Evolutionary conservation across 1,284 basidiomycete species (phyloP).

Genomic region (Stereum hirsutum): DNA sequence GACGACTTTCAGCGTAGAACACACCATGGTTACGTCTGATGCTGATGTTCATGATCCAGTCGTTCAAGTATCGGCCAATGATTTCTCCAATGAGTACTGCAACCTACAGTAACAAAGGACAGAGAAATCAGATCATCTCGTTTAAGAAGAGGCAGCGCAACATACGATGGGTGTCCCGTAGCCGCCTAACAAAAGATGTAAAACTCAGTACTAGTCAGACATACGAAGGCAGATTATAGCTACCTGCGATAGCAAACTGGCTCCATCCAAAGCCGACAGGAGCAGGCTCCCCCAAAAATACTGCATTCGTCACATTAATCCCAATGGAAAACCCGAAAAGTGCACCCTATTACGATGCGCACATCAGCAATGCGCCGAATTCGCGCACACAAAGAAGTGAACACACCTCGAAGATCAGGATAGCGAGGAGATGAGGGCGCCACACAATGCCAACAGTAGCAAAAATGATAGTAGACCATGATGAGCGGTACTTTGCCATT

Average conservation of each 20-base stretch:
- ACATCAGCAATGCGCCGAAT: background rate
- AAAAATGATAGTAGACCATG: conserved; percentile 38
- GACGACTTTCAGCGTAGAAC: conserved; percentile 61
- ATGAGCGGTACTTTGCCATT: conserved; percentile 51
- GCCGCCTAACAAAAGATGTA: too few relatives aligned
- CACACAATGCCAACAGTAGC: conserved; percentile 48
- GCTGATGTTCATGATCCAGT: conserved; percentile 51
- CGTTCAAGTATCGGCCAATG: conserved; percentile 57
- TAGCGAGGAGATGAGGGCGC: conserved; percentile 51
- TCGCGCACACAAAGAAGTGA: background rate
- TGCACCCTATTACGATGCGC: conserved; percentile 29
- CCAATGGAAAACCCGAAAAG: conserved; percentile 66
- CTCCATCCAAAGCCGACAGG: conserved; percentile 53
- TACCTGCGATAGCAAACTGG: conserved; percentile 41
- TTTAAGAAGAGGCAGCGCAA: background rate
- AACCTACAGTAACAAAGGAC: conserved; percentile 26
- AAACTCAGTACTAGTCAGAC: too few relatives aligned
- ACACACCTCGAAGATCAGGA: conserved; percentile 49
- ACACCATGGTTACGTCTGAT: conserved; percentile 56
- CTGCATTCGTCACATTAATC: conserved; percentile 68
- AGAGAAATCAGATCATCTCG: background rate
- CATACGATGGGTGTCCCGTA: conserved; percentile 60
- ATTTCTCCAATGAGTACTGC: conserved; percentile 62
- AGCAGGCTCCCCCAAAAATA: conserved; percentile 51
- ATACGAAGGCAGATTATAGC: too few relatives aligned